These are phyloP conservation scores for Scedosporium minutisporum DNA, from an alignment of 2,329 filamentous ascomycete genomes.

Conservation along the genomic window DNA sequence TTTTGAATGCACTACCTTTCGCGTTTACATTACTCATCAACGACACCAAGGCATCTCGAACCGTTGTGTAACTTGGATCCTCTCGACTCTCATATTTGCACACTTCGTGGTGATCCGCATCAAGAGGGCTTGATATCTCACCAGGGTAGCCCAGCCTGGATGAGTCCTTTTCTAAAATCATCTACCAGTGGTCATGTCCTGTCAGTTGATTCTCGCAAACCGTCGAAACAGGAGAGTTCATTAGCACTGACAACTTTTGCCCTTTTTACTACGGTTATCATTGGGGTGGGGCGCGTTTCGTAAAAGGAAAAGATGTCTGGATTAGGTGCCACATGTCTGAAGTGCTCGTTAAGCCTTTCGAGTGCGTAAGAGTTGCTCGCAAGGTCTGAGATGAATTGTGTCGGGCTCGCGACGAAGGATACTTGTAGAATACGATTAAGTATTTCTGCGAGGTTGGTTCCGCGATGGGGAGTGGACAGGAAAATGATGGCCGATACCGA, in stretches of 20 bases:
- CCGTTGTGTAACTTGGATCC: constrained; percentile 17
- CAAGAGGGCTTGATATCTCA: constrained; percentile 8
- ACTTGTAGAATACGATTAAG: constrained; percentile 18
- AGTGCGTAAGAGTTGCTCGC: constrained; percentile 13
- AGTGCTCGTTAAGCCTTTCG: constrained; percentile 23
- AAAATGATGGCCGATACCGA: constrained; percentile 21
- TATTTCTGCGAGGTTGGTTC: constrained; percentile 18
- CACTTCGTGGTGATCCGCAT: constrained; percentile 20
- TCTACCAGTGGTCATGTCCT: constrained; percentile 12
- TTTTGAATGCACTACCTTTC: no score
- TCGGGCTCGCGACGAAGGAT: constrained; percentile 10
- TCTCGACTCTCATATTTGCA: constrained; percentile 19
- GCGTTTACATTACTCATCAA: no score
- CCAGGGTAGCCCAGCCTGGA: not conserved
- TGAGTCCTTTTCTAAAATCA: constrained; percentile 6
- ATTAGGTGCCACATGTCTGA: constrained; percentile 15
- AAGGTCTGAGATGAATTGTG: constrained; percentile 17
- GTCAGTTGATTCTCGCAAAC: constrained; percentile 20
- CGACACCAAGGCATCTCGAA: constrained; percentile 6
- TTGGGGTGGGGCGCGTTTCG: constrained; percentile 14
- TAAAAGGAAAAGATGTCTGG: constrained; percentile 23
- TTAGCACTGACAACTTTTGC: constrained; percentile 12
- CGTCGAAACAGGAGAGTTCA: constrained; percentile 14
- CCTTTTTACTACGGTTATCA: constrained; percentile 3
- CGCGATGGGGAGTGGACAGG: constrained; percentile 24